Percentiles rank a stretch among this genome's conserved stretches.
Evolutionary conservation across 768 basidiomycete genomes (phyloP).

Genomic region (Brasilioporus rufonigricans): DNA sequence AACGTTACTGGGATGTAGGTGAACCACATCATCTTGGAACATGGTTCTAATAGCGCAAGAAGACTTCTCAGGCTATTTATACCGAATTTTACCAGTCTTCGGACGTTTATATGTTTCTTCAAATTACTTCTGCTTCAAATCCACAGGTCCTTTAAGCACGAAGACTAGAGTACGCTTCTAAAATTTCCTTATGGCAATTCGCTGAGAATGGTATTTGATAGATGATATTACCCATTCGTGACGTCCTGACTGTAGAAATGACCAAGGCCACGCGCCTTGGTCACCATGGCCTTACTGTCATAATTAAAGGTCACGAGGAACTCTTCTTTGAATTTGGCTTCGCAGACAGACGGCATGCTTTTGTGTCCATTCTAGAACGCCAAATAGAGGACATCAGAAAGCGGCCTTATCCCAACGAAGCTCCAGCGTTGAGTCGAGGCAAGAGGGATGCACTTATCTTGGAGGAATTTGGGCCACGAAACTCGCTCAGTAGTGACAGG

Average conservation of each 20-base stretch:
- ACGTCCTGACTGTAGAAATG: conserved; percentile 81
- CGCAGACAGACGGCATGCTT: conserved; percentile 76
- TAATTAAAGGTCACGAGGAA: conserved; percentile 96
- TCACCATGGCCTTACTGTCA: conserved; percentile 83
- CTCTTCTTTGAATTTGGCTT: conserved; percentile 93
- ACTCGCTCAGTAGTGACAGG: conserved; percentile 33
- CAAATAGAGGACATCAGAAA: conserved; percentile 74
- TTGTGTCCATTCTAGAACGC: conserved; percentile 68
- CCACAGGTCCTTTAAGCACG: conserved; percentile 71
- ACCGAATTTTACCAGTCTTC: conserved; percentile 82
- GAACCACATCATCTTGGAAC: background rate
- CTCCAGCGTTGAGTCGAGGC: conserved; percentile 43
- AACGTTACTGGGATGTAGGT: conserved; percentile 82
- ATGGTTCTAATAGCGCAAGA: conserved; percentile 2
- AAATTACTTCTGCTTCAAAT: conserved; percentile 93
- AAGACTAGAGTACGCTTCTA: conserved; percentile 72
- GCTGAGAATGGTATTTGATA: conserved; percentile 31
- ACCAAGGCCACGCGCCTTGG: conserved; percentile 88
- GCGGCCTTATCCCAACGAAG: conserved; percentile 46
- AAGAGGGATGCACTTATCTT: conserved; percentile 75
- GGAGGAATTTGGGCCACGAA: conserved; percentile 74
- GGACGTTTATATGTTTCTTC: conserved; percentile 90
- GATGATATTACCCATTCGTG: conserved; percentile 94
- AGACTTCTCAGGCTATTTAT: conserved; percentile 93
- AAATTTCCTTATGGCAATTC: background rate